These are phyloP conservation scores for Azolla pinnata DNA, from an alignment of 75 land plant genomes.

Conservation along the genomic window DNA sequence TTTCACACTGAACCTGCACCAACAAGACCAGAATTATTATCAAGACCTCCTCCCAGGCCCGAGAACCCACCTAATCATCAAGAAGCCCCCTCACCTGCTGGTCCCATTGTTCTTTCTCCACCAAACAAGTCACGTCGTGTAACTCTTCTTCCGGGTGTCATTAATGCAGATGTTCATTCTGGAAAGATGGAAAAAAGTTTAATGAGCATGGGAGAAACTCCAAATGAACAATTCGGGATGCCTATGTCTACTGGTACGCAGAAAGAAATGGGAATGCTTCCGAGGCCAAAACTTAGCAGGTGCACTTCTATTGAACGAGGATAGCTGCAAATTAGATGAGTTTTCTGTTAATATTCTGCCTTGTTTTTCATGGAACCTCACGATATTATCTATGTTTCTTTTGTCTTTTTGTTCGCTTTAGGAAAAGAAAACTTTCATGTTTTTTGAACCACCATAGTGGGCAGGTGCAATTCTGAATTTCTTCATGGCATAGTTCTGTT, in stretches of 20 bases:
- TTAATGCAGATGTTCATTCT: slow-evolving; percentile 24
- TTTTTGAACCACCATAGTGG: no score
- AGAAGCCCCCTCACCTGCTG: slow-evolving; percentile 40
- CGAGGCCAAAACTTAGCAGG: slow-evolving; percentile 78
- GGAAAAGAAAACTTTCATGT: no score
- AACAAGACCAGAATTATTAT: slow-evolving; percentile 64
- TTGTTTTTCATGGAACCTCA: no score
- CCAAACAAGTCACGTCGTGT: slow-evolving; percentile 66
- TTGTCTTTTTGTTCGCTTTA: no score
- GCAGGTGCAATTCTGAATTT: no score
- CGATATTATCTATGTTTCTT: no score
- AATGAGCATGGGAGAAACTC: slow-evolving; percentile 23
- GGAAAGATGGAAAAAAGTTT: slow-evolving; percentile 10
- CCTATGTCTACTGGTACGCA: slow-evolving; percentile 72
- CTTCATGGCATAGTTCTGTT: no score
- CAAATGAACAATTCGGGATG: slow-evolving; percentile 29
- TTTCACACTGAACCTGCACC: slow-evolving; percentile 78
- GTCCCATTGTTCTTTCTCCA: slow-evolving; percentile 80
- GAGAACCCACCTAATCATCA: slow-evolving; percentile 32
- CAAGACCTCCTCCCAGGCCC: slow-evolving; percentile 62
- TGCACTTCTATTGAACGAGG: no score
- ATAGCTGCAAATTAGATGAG: no score
- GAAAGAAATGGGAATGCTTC: slow-evolving; percentile 6
- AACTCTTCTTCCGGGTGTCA: slow-evolving; percentile 42
- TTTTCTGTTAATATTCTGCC: no score